A percentile compares a stretch with the other conserved stretches of the same genome.
These are phyloP conservation scores for Salicornia ramosissima DNA, from an alignment of 148 eudicot species.

Conservation along the genomic window DNA sequence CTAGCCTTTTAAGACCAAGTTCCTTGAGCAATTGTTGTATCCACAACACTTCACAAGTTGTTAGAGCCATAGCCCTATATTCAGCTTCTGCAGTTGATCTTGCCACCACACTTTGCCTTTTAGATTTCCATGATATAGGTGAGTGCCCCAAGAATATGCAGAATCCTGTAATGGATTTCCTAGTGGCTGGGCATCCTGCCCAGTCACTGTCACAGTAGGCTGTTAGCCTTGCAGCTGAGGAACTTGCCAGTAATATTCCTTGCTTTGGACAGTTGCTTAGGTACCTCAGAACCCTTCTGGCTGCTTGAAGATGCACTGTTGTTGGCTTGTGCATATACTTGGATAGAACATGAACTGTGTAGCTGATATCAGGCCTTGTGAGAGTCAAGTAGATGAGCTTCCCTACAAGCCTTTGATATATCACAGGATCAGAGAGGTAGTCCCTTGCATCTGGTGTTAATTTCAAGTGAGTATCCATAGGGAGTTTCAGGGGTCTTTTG, in stretches of 20 bases:
- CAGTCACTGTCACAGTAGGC: neutral
- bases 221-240: neutral
- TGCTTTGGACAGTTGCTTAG: neutral
- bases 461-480: neutral
- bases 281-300: neutral
- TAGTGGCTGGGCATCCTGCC: neutral
- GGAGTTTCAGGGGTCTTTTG: neutral
- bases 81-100: neutral
- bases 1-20: neutral
- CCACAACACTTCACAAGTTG: neutral
- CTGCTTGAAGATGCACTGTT: neutral
- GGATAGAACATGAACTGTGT: neutral
- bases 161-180: neutral
- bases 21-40: neutral
- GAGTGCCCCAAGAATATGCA: neutral
- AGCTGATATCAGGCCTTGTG: neutral
- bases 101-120: too few relatives aligned
- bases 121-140: neutral
- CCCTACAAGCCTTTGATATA: neutral
- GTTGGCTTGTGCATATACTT: neutral
- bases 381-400: neutral
- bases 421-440: neutral
- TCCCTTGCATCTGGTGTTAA: neutral
- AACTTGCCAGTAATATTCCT: neutral
- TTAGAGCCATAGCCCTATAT: neutral